Evolutionary conservation across 257 asterid genomes (phyloP).

Genomic region (Knoxia roxburghii): DNA sequence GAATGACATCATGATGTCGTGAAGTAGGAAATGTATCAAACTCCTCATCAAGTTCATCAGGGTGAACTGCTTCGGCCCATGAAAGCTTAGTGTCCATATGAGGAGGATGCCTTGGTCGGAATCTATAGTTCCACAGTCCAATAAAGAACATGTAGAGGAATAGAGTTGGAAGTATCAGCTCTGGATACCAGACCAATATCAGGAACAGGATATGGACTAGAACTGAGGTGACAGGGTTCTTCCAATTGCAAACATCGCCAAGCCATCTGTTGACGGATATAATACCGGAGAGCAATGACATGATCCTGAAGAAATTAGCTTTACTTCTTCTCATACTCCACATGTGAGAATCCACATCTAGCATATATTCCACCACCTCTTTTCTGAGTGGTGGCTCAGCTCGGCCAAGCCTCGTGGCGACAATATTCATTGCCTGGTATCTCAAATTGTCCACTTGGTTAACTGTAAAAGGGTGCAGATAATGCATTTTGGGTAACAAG

Average conservation of each 20-base stretch:
- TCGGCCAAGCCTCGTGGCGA: slow-evolving; percentile 52
- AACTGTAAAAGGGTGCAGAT: slow-evolving; percentile 58
- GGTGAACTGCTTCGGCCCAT: slow-evolving; percentile 56
- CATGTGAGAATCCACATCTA: slow-evolving; percentile 70
- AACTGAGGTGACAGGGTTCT: slow-evolving; percentile 48
- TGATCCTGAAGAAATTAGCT: slow-evolving; percentile 62
- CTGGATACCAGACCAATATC: slow-evolving; percentile 62
- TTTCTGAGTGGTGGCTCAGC: slow-evolving; percentile 77
- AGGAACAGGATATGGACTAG: slow-evolving; percentile 58
- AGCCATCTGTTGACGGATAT: slow-evolving; percentile 50
- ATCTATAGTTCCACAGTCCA: slow-evolving; percentile 67
- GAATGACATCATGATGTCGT: slow-evolving; percentile 31
- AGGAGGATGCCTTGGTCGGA: slow-evolving; percentile 60
- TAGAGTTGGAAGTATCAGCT: slow-evolving; percentile 55
- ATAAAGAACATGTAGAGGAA: slow-evolving; percentile 52
- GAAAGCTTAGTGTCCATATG: slow-evolving; percentile 69
- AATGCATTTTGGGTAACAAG: slow-evolving; percentile 74
- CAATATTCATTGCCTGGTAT: slow-evolving; percentile 67
- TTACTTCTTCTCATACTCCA: slow-evolving; percentile 88
- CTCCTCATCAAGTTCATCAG: slow-evolving; percentile 78
- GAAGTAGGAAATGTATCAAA: slow-evolving; percentile 67
- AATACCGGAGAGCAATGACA: slow-evolving; percentile 48
- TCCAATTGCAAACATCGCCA: slow-evolving; percentile 50
- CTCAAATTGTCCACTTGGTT: slow-evolving; percentile 59
- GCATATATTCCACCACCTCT: slow-evolving; percentile 71